Evolutionary conservation across 768 basidiomycete species (phyloP).

Genomic region (Boletellus emodensis): DNA sequence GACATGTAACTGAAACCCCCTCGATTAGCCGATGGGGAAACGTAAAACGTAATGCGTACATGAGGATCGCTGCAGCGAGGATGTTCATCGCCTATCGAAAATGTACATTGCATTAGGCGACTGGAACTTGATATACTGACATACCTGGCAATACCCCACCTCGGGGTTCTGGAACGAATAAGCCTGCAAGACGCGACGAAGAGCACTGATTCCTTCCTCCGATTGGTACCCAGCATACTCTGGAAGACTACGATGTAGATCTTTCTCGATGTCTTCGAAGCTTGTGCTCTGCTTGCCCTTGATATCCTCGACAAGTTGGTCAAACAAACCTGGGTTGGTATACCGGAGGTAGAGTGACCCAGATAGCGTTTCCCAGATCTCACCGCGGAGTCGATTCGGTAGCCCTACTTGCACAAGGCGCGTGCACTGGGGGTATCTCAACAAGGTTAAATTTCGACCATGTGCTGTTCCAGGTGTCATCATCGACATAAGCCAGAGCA

Average conservation of each 20-base stretch:
- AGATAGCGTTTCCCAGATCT: constrained; percentile 97
- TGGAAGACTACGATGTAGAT: constrained; percentile 90
- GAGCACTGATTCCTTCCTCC: constrained; percentile 76
- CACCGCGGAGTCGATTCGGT: constrained; percentile 90
- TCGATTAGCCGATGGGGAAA: constrained; percentile 6
- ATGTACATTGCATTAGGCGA: neutral
- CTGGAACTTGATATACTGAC: constrained; percentile 9
- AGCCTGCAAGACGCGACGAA: constrained; percentile 89
- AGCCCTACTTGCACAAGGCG: constrained; percentile 97
- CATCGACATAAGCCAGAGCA: constrained; percentile 4
- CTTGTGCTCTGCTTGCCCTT: constrained; percentile 77
- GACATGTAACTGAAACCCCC: constrained; percentile 79
- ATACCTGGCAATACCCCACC: constrained; percentile 88
- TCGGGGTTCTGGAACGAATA: constrained; percentile 96
- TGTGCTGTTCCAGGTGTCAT: constrained; percentile 51
- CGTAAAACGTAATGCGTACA: constrained; percentile 44
- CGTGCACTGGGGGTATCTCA: constrained; percentile 95
- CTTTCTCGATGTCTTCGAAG: constrained; percentile 99
- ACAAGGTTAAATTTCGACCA: constrained; percentile 90
- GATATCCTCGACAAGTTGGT: constrained; percentile 69
- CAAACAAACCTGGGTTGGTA: constrained; percentile 79
- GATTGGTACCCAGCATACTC: constrained; percentile 96
- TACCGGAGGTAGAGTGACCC: constrained; percentile 92
- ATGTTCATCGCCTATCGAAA: constrained; percentile 88
- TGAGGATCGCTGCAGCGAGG: constrained; percentile 89